Evolutionary conservation across 129 eudicot genomes (phyloP).

Genomic region (Chrysanthemum seticuspe): DNA sequence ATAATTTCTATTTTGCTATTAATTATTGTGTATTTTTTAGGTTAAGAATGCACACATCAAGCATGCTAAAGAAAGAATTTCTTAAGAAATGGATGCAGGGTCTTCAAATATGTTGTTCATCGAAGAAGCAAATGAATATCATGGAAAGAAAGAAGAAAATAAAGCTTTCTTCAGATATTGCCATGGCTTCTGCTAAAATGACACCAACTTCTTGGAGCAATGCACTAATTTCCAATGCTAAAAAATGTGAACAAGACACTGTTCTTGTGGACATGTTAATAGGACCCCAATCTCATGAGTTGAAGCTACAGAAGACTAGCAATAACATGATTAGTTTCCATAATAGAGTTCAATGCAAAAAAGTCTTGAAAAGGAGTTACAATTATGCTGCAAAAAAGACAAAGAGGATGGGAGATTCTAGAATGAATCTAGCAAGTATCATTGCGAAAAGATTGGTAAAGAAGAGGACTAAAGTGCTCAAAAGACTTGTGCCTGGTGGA

Average conservation of each 20-base stretch:
- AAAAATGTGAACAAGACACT: conserved; percentile 25
- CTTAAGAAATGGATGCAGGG: conserved; percentile 69
- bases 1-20: not conserved
- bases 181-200: conserved; percentile 65
- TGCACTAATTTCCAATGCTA: conserved; percentile 49
- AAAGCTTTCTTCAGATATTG: conserved; percentile 67
- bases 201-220: conserved; percentile 53
- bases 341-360: conserved; percentile 43
- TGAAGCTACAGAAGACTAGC: not conserved
- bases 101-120: conserved; percentile 47
- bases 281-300: conserved; percentile 3
- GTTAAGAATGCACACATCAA: conserved; percentile 38
- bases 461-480: conserved; percentile 63
- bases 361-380: conserved; percentile 45
- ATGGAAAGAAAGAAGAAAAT: conserved; percentile 58
- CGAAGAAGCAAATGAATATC: conserved; percentile 51
- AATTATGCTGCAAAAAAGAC: conserved; percentile 16
- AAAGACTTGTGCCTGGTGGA: conserved; percentile 80
- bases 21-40: conserved; percentile 4
- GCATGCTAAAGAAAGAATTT: conserved; percentile 48
- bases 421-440: conserved; percentile 25
- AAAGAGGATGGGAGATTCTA: conserved; percentile 11
- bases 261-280: conserved; percentile 30
- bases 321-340: conserved; percentile 7
- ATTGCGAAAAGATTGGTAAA: conserved; percentile 61